Evolutionary conservation across 768 basidiomycete species (phyloP).

Genomic region (Boletus patriciae): DNA sequence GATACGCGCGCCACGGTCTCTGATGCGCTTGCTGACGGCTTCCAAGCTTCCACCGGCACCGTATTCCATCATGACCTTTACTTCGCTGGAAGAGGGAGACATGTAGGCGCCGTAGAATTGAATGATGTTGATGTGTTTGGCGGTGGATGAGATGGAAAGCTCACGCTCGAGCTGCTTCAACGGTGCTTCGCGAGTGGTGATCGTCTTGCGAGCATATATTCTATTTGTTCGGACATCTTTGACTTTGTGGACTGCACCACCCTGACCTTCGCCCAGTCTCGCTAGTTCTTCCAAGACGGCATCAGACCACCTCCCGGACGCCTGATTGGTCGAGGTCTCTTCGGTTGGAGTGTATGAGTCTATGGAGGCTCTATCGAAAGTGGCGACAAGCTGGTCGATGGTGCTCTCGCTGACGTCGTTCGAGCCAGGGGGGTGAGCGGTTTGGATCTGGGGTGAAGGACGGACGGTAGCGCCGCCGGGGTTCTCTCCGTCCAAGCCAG

Average conservation of each 20-base stretch:
- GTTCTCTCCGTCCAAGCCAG: conserved; percentile 37
- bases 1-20: conserved; percentile 72
- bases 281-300: conserved; percentile 70
- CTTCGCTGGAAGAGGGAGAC: conserved; percentile 83
- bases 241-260: conserved; percentile 95
- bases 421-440: conserved; percentile 31
- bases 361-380: conserved; percentile 30
- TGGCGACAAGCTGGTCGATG: conserved; percentile 39
- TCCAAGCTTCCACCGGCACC: conserved; percentile 90
- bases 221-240: conserved; percentile 74
- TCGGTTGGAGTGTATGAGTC: conserved; percentile 37
- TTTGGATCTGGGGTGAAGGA: conserved; percentile 37
- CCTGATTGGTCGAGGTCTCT: conserved; percentile 32
- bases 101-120: conserved; percentile 91
- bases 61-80: conserved; percentile 94
- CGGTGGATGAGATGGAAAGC: conserved; percentile 83
- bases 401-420: conserved; percentile 33
- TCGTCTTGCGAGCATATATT: conserved; percentile 93
- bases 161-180: conserved; percentile 92
- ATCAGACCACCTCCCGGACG: conserved; percentile 56
- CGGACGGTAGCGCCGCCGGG: conserved; percentile 44
- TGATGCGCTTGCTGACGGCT: conserved; percentile 80
- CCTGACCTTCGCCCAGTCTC: conserved; percentile 91
- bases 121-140: conserved; percentile 84
- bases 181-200: conserved; percentile 87